Evolutionary conservation across 306 rosid genomes (phyloP), one percentile per base, ranked within the genome.

Genomic region (Morella rubra): DNA sequence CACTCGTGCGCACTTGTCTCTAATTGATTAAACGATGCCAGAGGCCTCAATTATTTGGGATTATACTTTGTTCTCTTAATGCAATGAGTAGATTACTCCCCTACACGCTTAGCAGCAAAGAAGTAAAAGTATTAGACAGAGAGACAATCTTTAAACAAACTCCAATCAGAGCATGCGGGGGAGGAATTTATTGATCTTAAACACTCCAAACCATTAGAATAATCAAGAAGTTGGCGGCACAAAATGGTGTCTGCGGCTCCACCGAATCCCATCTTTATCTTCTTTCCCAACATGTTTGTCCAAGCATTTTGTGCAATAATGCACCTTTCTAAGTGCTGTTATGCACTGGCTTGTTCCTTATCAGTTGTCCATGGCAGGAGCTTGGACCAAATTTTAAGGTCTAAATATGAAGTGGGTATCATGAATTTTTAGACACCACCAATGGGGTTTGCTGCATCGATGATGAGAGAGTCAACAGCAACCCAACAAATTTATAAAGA

Each of bases 231-330:
- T 41, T 81, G 85, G 82, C 89, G 51, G 73, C 73, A 42, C 58
- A 55, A 85, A 81, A 49, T 81, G 81, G 83, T 76, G 89, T 84
- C 87, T 83, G 84, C 87, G 82, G 84, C 82, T 85, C 83, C 85
- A 88, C 90, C 91, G 86, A 91, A 88, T 89, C 87, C 86, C 87
- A 61, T 85, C 82, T 84, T 84, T 79, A 86, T 64, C 82, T 65
- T 22, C 79, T 73, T 80, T 70, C 85, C 37, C 66, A 62, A 59
- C 79, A 78, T 60, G 22, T 51, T 27, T 77, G 61, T 83, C 73
- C 13, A 24, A 19, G 70, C 49, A 73, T 76, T 78, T 73, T 54
- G 85, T 77, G 64, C 78, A 42, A 32, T 32, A 32, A 42, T 41
- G 72, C 49, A 49, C 58, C 51, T 76, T 32, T 73, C 53, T 73